These are phyloP conservation scores for Aureobasidium sp. DNA, from an alignment of 2,329 filamentous ascomycete genomes.

Conservation along the genomic window DNA sequence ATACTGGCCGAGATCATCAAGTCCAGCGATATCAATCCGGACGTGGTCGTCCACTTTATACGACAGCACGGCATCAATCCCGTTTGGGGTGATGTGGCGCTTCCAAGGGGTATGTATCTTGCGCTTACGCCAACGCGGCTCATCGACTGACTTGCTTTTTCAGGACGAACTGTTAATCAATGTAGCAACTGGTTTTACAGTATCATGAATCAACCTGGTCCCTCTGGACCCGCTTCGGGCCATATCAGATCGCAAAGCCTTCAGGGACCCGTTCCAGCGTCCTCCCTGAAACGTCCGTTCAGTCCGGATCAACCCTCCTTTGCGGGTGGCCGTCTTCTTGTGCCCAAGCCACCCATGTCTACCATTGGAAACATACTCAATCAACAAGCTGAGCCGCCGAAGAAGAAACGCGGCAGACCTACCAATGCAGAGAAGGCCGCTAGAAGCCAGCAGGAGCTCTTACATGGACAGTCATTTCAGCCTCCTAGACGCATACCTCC, in stretches of 20 bases:
- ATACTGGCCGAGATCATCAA: slow-evolving; percentile 46
- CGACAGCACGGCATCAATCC: slow-evolving; percentile 35
- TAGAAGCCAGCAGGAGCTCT: slow-evolving; percentile 33
- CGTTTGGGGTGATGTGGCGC: slow-evolving; percentile 40
- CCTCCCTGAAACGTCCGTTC: slow-evolving; percentile 21
- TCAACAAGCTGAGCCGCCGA: slow-evolving; percentile 19
- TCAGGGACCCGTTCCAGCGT: not conserved
- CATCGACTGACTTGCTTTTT: slow-evolving; percentile 11
- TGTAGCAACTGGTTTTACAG: slow-evolving; percentile 22
- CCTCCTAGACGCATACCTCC: slow-evolving; percentile 18
- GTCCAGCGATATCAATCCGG: slow-evolving; percentile 34
- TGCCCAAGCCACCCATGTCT: slow-evolving; percentile 31
- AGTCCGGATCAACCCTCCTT: slow-evolving; percentile 19
- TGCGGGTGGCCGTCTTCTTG: slow-evolving; percentile 34
- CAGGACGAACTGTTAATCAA: slow-evolving; percentile 28
- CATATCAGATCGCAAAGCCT: slow-evolving; percentile 14
- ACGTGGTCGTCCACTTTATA: slow-evolving; percentile 36
- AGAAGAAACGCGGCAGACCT: slow-evolving; percentile 40
- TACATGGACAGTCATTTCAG: slow-evolving; percentile 31
- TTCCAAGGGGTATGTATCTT: slow-evolving; percentile 39
- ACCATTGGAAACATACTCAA: slow-evolving; percentile 2
- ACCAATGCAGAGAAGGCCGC: slow-evolving; percentile 39
- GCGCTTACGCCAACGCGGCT: slow-evolving; percentile 1
- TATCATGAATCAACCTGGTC: slow-evolving; percentile 8
- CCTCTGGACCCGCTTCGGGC: not conserved